Evolutionary conservation across 768 basidiomycete genomes (phyloP).

Genomic region (Polyporus arcularius): DNA sequence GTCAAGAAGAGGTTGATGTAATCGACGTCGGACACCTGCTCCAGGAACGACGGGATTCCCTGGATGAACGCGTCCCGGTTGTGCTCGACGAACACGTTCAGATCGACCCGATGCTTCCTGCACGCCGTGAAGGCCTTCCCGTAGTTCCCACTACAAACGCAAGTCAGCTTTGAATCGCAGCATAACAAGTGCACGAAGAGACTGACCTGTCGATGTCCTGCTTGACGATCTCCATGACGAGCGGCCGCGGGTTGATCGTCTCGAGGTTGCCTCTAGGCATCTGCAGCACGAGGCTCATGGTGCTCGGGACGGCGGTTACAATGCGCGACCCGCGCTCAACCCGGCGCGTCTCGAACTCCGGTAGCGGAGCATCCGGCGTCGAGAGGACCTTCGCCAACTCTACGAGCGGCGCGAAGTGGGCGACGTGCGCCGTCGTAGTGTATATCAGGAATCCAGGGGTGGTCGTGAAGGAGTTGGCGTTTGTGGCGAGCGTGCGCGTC

Average conservation of each 20-base stretch:
- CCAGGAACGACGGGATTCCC: conserved; percentile 66
- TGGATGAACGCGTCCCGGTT: conserved; percentile 66
- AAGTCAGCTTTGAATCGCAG: neutral
- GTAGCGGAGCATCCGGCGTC: conserved; percentile 8
- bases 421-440: conserved; percentile 82
- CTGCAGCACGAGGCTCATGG: conserved; percentile 90
- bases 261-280: conserved; percentile 98
- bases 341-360: conserved; percentile 67
- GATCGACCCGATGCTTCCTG: conserved; percentile 90
- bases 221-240: conserved; percentile 85
- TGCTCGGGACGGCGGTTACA: conserved; percentile 82
- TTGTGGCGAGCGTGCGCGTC: conserved; percentile 45
- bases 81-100: conserved; percentile 86
- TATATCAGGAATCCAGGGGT: conserved; percentile 81
- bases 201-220: conserved; percentile 74
- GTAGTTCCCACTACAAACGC: conserved; percentile 60
- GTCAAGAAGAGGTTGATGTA: conserved; percentile 92
- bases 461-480: conserved; percentile 71
- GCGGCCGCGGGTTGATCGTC: conserved; percentile 88
- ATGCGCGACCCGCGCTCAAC: conserved; percentile 91
- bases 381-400: conserved; percentile 27
- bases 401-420: conserved; percentile 65
- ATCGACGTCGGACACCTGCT: conserved; percentile 88
- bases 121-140: conserved; percentile 89
- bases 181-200: neutral